Evolutionary conservation across 2,329 filamentous ascomycete species (phyloP), one percentile per base, ranked within the genome.

Genomic region (Verticillium tricorpus): DNA sequence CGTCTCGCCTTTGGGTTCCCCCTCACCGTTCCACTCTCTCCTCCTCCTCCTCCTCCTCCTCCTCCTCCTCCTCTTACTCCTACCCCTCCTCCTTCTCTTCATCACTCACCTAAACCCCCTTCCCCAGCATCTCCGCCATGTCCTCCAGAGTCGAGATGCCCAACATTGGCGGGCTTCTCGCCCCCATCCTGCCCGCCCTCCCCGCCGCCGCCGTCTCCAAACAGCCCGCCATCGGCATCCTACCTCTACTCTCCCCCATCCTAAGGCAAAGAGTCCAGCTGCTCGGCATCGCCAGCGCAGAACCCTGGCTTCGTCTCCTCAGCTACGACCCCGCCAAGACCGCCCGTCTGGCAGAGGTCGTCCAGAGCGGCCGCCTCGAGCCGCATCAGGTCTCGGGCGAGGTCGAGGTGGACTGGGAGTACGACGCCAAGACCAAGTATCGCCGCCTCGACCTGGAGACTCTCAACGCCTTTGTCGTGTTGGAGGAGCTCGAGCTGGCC

Each of bases 371-470:
- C 60, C 77, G 82, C 56, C 78, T 94, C 35, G 89, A 93, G 72
- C 89, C 90, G n/a, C 91, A 95, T 69, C 91, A 91, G 3, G 86
- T 89, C 5, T 92, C 89, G 2, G 91, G 90, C 60, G 90, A 93
- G 73, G 85, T 94, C 60, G 91, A 94, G 75, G 76, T 93, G 22
- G 87, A 91, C 72, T 86, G 84, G 81, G 83, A 86, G 68, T 82
- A 80, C 61, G 89, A 92, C 61, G 82, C 85, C 8, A 80, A 85
- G 63, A 80, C 82, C 32, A 81, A 83, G 60, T 94, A 88, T 75
- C 80, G 85, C 63, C 81, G 90, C n/a, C 72, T 91, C 39, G 91
- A 95, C 69, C 76, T 84, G 55, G 91, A 95, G 75, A 95, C 91
- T 0, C 74, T 93, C 59, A 89, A 93, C 68, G 82, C 87, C 3